phyloP scores from a whole-genome alignment of 768 basidiomycete genomes.

The Krasilnikovozyma curviuscula region DNA sequence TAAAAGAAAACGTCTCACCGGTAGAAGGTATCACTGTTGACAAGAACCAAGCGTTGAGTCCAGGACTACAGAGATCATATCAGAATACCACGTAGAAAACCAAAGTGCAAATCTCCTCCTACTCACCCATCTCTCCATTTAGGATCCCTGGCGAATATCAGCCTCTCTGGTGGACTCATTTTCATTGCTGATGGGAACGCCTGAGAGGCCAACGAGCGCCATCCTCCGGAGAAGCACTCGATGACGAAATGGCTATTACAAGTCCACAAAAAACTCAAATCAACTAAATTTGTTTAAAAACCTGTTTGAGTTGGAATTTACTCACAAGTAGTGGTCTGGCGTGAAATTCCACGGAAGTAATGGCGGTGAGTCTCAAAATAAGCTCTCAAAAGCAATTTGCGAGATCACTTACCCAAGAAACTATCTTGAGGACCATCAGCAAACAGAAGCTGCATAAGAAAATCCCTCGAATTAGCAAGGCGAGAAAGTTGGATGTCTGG shows the following conservation, averaged over 20 bases:
- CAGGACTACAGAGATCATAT: too few relatives aligned
- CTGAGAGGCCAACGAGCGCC: slow-evolving; percentile 1
- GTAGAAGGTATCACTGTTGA: background rate
- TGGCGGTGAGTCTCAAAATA: background rate
- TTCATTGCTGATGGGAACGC: background rate
- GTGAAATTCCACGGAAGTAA: background rate
- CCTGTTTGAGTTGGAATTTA: background rate
- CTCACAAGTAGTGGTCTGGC: slow-evolving; percentile 3
- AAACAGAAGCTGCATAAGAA: background rate
- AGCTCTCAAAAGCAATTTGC: background rate
- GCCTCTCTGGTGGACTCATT: slow-evolving; percentile 1
- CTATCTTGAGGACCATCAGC: slow-evolving; percentile 5
- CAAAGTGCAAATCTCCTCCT: background rate
- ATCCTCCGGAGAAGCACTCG: slow-evolving; percentile 6
- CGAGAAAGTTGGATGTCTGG: background rate
- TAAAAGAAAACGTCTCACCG: background rate
- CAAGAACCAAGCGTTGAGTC: slow-evolving; percentile 8
- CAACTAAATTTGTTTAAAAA: background rate
- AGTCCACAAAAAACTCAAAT: background rate
- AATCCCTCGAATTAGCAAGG: too few relatives aligned
- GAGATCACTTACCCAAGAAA: background rate
- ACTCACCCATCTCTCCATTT: slow-evolving; percentile 8
- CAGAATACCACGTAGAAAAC: too few relatives aligned
- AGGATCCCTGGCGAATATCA: slow-evolving; percentile 3
- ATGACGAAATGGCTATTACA: slow-evolving; percentile 7